Evolutionary conservation across 306 rosid genomes (phyloP).

Genomic region (Clitoria ternatea): DNA sequence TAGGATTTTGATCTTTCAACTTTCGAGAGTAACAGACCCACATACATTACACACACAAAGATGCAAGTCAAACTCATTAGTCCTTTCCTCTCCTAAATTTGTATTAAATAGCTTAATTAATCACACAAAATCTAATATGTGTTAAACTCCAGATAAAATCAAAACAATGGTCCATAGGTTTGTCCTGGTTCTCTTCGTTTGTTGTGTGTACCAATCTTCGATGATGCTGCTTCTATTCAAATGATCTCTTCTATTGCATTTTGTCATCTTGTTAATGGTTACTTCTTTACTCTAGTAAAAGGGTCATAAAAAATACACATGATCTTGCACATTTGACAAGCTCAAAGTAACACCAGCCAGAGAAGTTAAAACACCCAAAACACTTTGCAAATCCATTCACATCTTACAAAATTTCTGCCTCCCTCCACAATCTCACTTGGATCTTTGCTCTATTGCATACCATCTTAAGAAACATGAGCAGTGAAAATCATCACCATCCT

Average conservation of each 20-base stretch:
- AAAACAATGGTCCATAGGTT: not conserved
- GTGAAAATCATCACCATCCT: slow-evolving; percentile 37
- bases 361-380: slow-evolving; percentile 10
- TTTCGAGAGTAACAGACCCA: not conserved
- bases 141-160: slow-evolving; percentile 10
- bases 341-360: slow-evolving; percentile 13
- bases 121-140: not conserved
- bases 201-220: slow-evolving; percentile 1
- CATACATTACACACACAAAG: not conserved
- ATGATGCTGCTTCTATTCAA: not conserved
- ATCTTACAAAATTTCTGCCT: not conserved
- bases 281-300: not conserved
- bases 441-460: not conserved
- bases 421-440: not conserved
- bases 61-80: not conserved
- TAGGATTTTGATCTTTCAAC: not conserved
- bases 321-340: slow-evolving; percentile 31
- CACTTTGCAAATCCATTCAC: slow-evolving; percentile 6
- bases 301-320: slow-evolving; percentile 1
- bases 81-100: slow-evolving; percentile 21
- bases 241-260: not conserved
- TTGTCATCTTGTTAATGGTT: slow-evolving; percentile 6
- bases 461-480: slow-evolving; percentile 30
- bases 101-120: not conserved
- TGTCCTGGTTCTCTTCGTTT: slow-evolving; percentile 12